Base-by-base conservation (phyloP, 345 rosid species). In the Luvunga scandens region DNA sequence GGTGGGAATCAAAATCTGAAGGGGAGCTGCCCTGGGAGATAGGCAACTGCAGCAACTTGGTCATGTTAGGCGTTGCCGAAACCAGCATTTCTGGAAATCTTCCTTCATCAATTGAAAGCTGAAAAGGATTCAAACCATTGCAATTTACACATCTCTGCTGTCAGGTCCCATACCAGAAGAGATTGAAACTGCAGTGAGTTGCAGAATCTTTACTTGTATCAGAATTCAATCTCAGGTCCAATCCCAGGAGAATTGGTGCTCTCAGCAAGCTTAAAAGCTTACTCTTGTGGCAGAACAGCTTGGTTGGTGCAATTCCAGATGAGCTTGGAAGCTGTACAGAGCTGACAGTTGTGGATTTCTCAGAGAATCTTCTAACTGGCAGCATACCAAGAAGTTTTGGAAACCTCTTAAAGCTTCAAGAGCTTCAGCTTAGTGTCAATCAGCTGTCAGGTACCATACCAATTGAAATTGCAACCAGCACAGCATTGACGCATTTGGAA, bases 1-100 rank as follows among this genome's bases (percentile, higher is more conserved):
- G 99, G 99, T 9, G 99, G 99, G 67, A 96, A 96, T 79, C 92
- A 91, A 78, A 92, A 96, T 79, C 83, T 96, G 0, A 88, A 86
- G 71, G 99, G 18, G 93, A 91, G 90, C 84, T 94, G 78, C 98
- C 98, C 36, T 73, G 76, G 89, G 97, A 94, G 91, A 94, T 96
- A 57, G 98, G 98, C 2, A 91, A 91, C 75, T 96, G 98, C 90
- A 87, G 83, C 80, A 86, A 79, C 79, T 87, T 96, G 86, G 90
- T 91, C 21, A 86, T 91, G 68, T 81, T 96, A 81, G 99, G 99
- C 78, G 91, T 96, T 8, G 97, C 99, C 0, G 99, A 94, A 50
- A 96, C 99, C 57, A 84, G 99, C 87, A 89, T 96, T 83, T 94
- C 98, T 31, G 98, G 99, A 14, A 85, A 68, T 48, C 88, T 92